These are phyloP conservation scores for Pythium scleroteichum DNA, from an alignment of 352 stramenopile genomes.

Conservation along the genomic window DNA sequence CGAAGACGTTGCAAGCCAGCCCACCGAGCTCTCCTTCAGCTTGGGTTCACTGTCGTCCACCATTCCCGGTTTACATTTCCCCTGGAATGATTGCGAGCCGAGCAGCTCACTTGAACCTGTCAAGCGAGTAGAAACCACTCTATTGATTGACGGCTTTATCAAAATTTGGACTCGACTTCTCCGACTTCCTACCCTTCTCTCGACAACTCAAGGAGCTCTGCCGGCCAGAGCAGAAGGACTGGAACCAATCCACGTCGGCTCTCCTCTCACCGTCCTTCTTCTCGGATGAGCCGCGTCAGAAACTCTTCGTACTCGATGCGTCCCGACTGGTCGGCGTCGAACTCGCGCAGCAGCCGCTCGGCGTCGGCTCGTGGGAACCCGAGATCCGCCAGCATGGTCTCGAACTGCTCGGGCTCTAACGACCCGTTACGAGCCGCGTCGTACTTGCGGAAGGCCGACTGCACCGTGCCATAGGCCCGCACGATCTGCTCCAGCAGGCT, in stretches of 20 bases:
- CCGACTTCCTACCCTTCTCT: no score
- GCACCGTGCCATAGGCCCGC: slow-evolving; percentile 43
- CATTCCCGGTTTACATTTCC: no score
- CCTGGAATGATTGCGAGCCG: no score
- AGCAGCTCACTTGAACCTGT: no score
- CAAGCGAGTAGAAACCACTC: no score
- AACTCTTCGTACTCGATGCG: slow-evolving; percentile 65
- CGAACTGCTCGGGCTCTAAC: slow-evolving; percentile 45
- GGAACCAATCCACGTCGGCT: neutral
- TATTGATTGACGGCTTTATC: no score
- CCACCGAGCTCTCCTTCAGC: no score
- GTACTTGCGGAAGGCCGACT: slow-evolving; percentile 54
- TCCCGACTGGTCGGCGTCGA: slow-evolving; percentile 52
- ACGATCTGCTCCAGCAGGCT: slow-evolving; percentile 42
- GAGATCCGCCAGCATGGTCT: slow-evolving; percentile 41
- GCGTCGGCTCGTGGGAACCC: slow-evolving; percentile 36
- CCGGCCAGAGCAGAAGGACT: neutral
- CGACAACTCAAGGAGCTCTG: no score
- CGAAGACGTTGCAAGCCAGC: no score
- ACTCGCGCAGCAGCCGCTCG: slow-evolving; percentile 31
- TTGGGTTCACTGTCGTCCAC: no score
- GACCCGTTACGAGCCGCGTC: slow-evolving; percentile 41
- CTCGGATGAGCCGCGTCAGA: slow-evolving; percentile 3
- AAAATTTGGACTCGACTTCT: no score
- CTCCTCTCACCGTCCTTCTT: neutral